Evolutionary conservation across 1,284 basidiomycete species (phyloP).

Genomic region (Heterobasidion occidentale): DNA sequence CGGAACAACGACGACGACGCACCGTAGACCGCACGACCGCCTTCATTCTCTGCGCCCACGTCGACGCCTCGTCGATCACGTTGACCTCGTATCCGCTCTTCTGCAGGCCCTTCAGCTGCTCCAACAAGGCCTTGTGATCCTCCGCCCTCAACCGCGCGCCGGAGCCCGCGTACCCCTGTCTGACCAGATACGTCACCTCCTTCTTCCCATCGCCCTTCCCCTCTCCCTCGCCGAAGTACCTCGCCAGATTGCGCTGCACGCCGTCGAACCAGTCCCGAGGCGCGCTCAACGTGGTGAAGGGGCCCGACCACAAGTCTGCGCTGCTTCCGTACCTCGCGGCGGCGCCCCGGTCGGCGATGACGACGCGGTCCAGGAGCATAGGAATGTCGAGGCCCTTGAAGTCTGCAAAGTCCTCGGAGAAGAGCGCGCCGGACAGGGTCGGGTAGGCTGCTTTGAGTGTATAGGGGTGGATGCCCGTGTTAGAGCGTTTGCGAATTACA

Average conservation of each 20-base stretch:
- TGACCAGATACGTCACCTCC: slow-evolving; percentile 66
- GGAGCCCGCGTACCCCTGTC: slow-evolving; percentile 38
- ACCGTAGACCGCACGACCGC: slow-evolving; percentile 71
- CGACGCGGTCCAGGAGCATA: slow-evolving; percentile 66
- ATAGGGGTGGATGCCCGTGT: slow-evolving; percentile 53
- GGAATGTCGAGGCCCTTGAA: slow-evolving; percentile 59
- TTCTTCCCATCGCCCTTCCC: slow-evolving; percentile 14
- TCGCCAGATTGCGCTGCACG: slow-evolving; percentile 22
- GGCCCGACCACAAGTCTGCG: slow-evolving; percentile 37
- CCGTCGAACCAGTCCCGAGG: slow-evolving; percentile 72
- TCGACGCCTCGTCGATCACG: slow-evolving; percentile 49
- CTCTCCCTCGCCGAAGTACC: slow-evolving; percentile 21
- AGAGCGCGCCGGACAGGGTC: slow-evolving; percentile 51
- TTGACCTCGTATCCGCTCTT: slow-evolving; percentile 57
- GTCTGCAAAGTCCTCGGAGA: slow-evolving; percentile 71
- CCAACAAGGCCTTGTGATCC: slow-evolving; percentile 47
- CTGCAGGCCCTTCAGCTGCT: slow-evolving; percentile 43
- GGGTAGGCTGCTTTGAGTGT: slow-evolving; percentile 68
- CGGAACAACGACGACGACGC: slow-evolving; percentile 20
- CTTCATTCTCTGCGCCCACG: slow-evolving; percentile 53
- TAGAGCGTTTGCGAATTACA: slow-evolving; percentile 34
- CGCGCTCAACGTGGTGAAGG: slow-evolving; percentile 47
- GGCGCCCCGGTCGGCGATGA: slow-evolving; percentile 69
- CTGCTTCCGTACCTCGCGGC: slow-evolving; percentile 37
- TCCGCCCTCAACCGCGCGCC: slow-evolving; percentile 30